Evolutionary conservation across 805 yeast species (phyloP).

Genomic region (Candida boleticola): DNA sequence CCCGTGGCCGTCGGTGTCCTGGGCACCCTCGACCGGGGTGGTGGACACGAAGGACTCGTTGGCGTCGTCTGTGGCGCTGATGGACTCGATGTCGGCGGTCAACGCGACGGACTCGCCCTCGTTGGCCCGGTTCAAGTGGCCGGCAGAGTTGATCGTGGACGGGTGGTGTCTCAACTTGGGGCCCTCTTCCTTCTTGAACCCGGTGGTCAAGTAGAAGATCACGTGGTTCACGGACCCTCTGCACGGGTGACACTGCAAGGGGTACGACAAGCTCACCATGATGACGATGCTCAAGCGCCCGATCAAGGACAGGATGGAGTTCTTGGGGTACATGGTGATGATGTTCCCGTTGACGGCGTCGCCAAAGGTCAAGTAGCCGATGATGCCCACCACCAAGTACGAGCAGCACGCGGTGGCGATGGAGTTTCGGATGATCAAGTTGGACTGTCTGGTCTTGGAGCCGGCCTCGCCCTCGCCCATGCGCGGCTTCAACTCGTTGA

Average conservation of each 20-base stretch:
- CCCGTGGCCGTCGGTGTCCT: slow-evolving; percentile 45
- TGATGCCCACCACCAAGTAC: slow-evolving; percentile 62
- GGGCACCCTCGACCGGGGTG: slow-evolving; percentile 47
- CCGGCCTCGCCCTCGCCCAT: slow-evolving; percentile 33
- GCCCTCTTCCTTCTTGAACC: slow-evolving; percentile 17
- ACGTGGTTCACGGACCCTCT: slow-evolving; percentile 72
- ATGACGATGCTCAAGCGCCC: slow-evolving; percentile 65
- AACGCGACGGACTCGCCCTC: slow-evolving; percentile 26
- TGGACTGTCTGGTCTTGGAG: slow-evolving; percentile 43
- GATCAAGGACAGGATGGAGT: slow-evolving; percentile 43
- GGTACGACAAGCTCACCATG: slow-evolving; percentile 76
- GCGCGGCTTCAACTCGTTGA: slow-evolving; percentile 57
- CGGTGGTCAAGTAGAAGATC: slow-evolving; percentile 43
- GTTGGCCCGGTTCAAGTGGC: slow-evolving; percentile 5
- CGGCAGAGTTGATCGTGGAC: slow-evolving; percentile 22
- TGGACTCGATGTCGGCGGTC: slow-evolving; percentile 23
- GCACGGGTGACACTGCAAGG: slow-evolving; percentile 80
- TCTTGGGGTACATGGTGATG: slow-evolving; percentile 61
- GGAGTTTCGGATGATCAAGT: slow-evolving; percentile 53
- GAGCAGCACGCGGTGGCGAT: slow-evolving; percentile 52
- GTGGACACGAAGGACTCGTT: slow-evolving; percentile 42
- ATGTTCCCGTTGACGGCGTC: slow-evolving; percentile 62
- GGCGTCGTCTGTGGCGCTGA: slow-evolving; percentile 11
- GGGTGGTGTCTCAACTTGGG: slow-evolving; percentile 22
- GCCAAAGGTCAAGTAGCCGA: slow-evolving; percentile 79